Conservation (phyloP, 192 early-diverging fungal genomes). For the Coemansia sp. region DNA sequence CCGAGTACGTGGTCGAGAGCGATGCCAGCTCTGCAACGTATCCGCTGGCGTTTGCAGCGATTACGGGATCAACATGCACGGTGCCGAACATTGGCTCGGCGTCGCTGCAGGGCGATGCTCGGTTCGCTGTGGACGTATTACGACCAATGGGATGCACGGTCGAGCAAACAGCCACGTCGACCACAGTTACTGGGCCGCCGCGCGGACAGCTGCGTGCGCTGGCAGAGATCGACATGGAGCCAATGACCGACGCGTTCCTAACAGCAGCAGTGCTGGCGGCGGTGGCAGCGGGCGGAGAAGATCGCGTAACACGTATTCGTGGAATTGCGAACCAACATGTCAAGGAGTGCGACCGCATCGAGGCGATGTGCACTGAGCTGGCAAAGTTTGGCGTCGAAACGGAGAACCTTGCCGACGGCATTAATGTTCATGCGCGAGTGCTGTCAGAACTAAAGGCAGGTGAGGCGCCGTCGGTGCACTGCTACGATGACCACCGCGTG, state of each 20-base stretch:
- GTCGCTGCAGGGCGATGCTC: conserved; percentile 90
- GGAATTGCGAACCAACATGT: conserved; percentile 98
- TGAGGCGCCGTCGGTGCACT: conserved; percentile 68
- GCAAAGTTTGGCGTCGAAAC: conserved; percentile 83
- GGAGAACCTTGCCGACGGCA: conserved; percentile 84
- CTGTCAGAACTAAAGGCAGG: conserved; percentile 55
- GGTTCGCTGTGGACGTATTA: conserved; percentile 87
- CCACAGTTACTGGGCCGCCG: conserved; percentile 86
- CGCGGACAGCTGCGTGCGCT: conserved; percentile 69
- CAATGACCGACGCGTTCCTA: conserved; percentile 98
- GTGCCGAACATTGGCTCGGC: conserved; percentile 92
- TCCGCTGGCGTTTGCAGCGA: conserved; percentile 94
- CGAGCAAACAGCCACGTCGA: conserved; percentile 82
- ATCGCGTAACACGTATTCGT: conserved; percentile 73
- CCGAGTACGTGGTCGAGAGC: conserved; percentile 86
- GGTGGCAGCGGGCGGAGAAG: conserved; percentile 61
- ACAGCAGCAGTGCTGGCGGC: conserved; percentile 92
- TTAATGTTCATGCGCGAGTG: conserved; percentile 74
- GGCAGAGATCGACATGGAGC: conserved; percentile 90
- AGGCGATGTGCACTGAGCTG: conserved; percentile 93
- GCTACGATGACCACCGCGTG: conserved; percentile 97
- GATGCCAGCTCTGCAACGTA: conserved; percentile 98
- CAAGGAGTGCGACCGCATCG: conserved; percentile 98
- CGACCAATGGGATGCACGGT: conserved; percentile 91
- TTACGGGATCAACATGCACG: conserved; percentile 83